Percentiles rank a stretch among this genome's conserved stretches.
phyloP scores from a whole-genome alignment of 2,329 filamentous ascomycete species.

The Colletotrichum sp. region DNA sequence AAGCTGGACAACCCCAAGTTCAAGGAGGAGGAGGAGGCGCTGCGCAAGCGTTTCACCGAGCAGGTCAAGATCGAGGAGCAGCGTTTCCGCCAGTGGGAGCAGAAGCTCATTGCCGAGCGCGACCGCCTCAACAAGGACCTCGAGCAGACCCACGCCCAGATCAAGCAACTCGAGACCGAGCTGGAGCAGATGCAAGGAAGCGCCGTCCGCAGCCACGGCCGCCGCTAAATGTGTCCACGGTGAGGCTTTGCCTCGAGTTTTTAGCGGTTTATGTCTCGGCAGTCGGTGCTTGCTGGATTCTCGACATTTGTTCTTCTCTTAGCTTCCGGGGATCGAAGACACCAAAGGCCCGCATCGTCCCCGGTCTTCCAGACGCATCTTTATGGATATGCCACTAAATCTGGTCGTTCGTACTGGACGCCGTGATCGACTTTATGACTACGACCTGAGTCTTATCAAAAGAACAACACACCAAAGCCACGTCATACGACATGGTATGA shows the following conservation, averaged over 20 bases:
- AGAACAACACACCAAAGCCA: background rate
- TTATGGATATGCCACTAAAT: conserved; percentile 12
- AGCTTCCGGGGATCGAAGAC: background rate
- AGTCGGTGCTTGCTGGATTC: conserved; percentile 24
- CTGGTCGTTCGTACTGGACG: background rate
- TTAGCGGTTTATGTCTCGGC: conserved; percentile 24
- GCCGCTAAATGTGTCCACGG: conserved; percentile 66
- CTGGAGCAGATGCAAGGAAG: conserved; percentile 93
- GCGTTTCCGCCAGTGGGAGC: conserved; percentile 99
- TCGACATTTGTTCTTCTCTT: conserved; percentile 23
- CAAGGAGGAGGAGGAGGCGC: conserved; percentile 98
- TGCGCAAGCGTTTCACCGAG: conserved; percentile 98
- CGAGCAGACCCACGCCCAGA: conserved; percentile 94
- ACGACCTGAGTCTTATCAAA: background rate
- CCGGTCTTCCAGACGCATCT: background rate
- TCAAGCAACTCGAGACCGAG: conserved; percentile 90
- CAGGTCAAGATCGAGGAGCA: conserved; percentile 99
- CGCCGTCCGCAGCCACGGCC: conserved; percentile 88
- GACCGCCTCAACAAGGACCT: conserved; percentile 99
- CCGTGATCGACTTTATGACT: background rate
- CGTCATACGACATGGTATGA: background rate
- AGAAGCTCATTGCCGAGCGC: conserved; percentile 98
- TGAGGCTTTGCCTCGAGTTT: conserved; percentile 1
- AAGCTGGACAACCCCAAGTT: conserved; percentile 99
- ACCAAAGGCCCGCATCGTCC: background rate